These are phyloP conservation scores for Cladosporium sp. DNA, from an alignment of 2,329 filamentous ascomycete genomes.

Conservation along the genomic window DNA sequence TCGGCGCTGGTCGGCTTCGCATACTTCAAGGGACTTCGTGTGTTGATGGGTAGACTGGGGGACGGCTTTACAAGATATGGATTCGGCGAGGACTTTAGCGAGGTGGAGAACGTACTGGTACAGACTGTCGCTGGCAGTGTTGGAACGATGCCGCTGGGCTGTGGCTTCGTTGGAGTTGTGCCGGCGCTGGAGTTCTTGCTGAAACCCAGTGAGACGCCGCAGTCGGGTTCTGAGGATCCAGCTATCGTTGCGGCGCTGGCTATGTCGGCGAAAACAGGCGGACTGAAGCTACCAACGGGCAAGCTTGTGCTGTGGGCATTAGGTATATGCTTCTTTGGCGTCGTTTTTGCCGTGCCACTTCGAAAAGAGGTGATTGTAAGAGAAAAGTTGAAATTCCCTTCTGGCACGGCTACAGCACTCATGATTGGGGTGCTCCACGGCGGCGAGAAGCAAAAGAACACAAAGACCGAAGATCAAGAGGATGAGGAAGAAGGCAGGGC, in stretches of 20 bases:
- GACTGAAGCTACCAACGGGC: slow-evolving; percentile 53
- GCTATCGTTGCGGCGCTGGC: slow-evolving; percentile 24
- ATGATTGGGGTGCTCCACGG: slow-evolving; percentile 91
- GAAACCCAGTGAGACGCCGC: slow-evolving; percentile 63
- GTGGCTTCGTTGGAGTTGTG: slow-evolving; percentile 92
- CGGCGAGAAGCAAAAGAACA: slow-evolving; percentile 35
- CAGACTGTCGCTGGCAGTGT: slow-evolving; percentile 95
- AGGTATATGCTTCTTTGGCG: slow-evolving; percentile 93
- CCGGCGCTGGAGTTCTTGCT: slow-evolving; percentile 89
- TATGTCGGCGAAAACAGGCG: slow-evolving; percentile 25
- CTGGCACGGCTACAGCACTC: slow-evolving; percentile 90
- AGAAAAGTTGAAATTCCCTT: slow-evolving; percentile 91
- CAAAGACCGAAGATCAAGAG: slow-evolving; percentile 27
- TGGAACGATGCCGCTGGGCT: slow-evolving; percentile 93
- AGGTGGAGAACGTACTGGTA: slow-evolving; percentile 93
- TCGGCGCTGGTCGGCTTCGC: slow-evolving; percentile 92
- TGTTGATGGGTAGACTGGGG: slow-evolving; percentile 62
- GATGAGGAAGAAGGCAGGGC: slow-evolving; percentile 36
- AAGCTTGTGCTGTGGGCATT: slow-evolving; percentile 88
- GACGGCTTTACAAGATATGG: slow-evolving; percentile 27
- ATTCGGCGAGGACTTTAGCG: slow-evolving; percentile 68
- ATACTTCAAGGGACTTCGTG: slow-evolving; percentile 78
- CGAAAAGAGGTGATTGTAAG: slow-evolving; percentile 88
- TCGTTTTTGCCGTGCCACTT: slow-evolving; percentile 91
- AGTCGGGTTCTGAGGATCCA: slow-evolving; percentile 23